Conservation (phyloP, 495 filamentous ascomycete genomes). For the Alectoria sarmentosa region DNA sequence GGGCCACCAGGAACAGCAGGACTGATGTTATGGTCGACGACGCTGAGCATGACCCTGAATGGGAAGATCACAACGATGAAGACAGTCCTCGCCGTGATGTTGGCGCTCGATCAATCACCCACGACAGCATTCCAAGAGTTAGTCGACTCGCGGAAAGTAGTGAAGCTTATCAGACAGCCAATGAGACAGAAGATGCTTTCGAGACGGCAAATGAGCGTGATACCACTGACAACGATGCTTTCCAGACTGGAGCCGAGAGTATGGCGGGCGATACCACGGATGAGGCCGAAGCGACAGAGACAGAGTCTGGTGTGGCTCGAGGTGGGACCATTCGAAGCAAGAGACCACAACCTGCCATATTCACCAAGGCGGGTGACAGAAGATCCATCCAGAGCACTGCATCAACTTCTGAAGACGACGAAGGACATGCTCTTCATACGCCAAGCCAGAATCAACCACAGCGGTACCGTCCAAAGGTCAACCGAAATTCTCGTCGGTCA, state of each 20-base stretch:
- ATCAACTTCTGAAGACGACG: slow-evolving; percentile 79
- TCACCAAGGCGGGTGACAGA: slow-evolving; percentile 48
- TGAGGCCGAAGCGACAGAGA: slow-evolving; percentile 79
- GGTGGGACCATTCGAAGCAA: slow-evolving; percentile 26
- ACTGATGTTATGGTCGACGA: slow-evolving; percentile 68
- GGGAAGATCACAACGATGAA: slow-evolving; percentile 70
- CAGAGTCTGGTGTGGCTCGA: slow-evolving; percentile 54
- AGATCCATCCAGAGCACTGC: slow-evolving; percentile 80
- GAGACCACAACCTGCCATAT: slow-evolving; percentile 37
- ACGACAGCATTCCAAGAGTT: neutral
- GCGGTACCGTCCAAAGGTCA: slow-evolving; percentile 62
- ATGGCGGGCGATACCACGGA: slow-evolving; percentile 74
- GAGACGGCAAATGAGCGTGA: slow-evolving; percentile 77
- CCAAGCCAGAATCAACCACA: slow-evolving; percentile 56
- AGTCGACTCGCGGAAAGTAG: slow-evolving; percentile 31
- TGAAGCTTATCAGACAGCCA: slow-evolving; percentile 79
- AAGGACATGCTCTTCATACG: slow-evolving; percentile 50
- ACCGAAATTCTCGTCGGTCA: slow-evolving; percentile 55
- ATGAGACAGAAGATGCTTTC: slow-evolving; percentile 78
- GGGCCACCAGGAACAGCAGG: slow-evolving; percentile 63
- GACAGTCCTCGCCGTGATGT: slow-evolving; percentile 41
- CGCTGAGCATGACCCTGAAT: slow-evolving; percentile 54
- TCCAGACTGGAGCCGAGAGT: slow-evolving; percentile 82
- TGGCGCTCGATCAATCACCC: slow-evolving; percentile 18
- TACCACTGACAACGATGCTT: slow-evolving; percentile 79